Base-by-base conservation (phyloP, 2,329 filamentous ascomycete genomes). In the Tothia fuscella region DNA sequence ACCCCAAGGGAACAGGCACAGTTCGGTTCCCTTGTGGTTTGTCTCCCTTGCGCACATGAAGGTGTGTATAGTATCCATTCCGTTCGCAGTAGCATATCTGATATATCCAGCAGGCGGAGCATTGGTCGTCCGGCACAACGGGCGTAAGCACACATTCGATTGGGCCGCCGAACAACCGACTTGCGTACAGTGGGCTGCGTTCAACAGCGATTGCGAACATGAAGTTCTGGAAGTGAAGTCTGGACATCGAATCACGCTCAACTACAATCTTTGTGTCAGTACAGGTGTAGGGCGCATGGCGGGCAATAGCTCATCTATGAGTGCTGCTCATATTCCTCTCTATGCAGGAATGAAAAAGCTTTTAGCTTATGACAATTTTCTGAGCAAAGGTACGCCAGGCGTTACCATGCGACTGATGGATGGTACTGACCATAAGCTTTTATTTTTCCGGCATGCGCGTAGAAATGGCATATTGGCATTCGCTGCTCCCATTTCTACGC, bases 161-260 rank as follows among this genome's bases (percentile, higher is more conserved):
- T 72, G 64, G 67, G 49, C 54, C 17, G 39, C 49, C 6, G 35
- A 43, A 4, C 26, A 44, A 1, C 5, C 41, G 1, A 14, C 43
- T 26, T n/a, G 29, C 7, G 49, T 63, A 36, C 50, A 60, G 17
- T 74, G 70, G 70, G 66, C 67, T 0, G 70, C 71, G 0, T 74
- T 74, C 55, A 70, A 70, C 49, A 60, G 62, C 41, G 67, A 72
- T 50, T 72, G 67, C 47, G 64, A 72, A 45, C 70, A 74, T 41
- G 67, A 74, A 46, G 64, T 74, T 1, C 49, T 65, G 0, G 61
- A 67, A 12, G 64, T 79, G 5, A 68, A 56, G 0, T 48, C 55
- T 1, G 73, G 74, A 0, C 62, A 78, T 43, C 67, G 71, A 0
- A 46, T 79, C 13, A 78, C 71, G 0, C 51, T 80, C 17, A 78